Evolutionary conservation across 1,284 basidiomycete species (phyloP).

Genomic region (Hortiboletus rubellus): DNA sequence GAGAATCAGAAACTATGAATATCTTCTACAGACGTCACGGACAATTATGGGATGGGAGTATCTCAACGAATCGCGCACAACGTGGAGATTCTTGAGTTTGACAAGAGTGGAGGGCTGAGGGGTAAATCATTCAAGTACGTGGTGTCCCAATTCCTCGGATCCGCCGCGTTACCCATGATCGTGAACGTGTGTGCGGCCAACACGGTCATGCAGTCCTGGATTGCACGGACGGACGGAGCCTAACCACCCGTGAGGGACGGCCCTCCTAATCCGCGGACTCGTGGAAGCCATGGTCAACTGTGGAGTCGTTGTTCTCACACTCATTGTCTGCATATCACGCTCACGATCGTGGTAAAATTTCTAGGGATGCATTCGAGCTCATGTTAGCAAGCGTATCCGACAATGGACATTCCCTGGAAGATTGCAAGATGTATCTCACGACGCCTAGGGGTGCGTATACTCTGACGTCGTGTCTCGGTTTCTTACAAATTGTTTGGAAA

Average conservation of each 20-base stretch:
- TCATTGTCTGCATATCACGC: background rate
- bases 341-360: slow-evolving; percentile 19
- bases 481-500: background rate
- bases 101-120: slow-evolving; percentile 40
- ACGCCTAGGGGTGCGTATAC: slow-evolving; percentile 18
- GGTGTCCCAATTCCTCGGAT: background rate
- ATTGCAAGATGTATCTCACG: slow-evolving; percentile 31
- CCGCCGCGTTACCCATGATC: background rate
- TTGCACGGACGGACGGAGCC: background rate
- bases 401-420: slow-evolving; percentile 23
- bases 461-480: too few relatives aligned
- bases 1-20: background rate
- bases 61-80: slow-evolving; percentile 23
- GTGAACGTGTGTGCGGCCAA: background rate
- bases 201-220: background rate
- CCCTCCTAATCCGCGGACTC: slow-evolving; percentile 9
- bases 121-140: slow-evolving; percentile 20
- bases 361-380: slow-evolving; percentile 27
- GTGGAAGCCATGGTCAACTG: background rate
- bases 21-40: slow-evolving; percentile 63
- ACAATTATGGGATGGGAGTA: slow-evolving; percentile 52
- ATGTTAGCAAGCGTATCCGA: slow-evolving; percentile 25
- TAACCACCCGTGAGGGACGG: background rate
- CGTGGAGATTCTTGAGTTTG: slow-evolving; percentile 45
- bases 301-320: slow-evolving; percentile 8